Conservation (phyloP, 495 filamentous ascomycete species). For the Penicillium coprophilum region DNA sequence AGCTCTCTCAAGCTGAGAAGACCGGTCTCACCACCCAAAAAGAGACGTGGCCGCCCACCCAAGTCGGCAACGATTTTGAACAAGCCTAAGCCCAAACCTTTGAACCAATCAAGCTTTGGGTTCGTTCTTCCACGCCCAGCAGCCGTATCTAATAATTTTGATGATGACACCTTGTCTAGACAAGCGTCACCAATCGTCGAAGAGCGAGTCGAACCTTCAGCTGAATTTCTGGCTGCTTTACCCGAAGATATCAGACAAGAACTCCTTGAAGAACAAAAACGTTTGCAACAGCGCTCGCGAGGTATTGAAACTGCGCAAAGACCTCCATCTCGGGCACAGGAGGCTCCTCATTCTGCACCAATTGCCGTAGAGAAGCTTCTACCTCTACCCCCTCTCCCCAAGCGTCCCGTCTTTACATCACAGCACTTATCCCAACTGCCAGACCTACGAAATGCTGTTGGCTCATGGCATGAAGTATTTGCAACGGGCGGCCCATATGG, state of each 20-base stretch:
- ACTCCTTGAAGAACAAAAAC: slow-evolving; percentile 69
- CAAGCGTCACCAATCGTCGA: slow-evolving; percentile 24
- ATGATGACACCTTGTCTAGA: slow-evolving; percentile 12
- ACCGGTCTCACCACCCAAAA: slow-evolving; percentile 57
- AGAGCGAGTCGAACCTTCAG: slow-evolving; percentile 53
- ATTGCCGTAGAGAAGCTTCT: slow-evolving; percentile 36
- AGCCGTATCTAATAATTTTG: slow-evolving; percentile 12
- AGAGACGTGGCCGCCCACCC: slow-evolving; percentile 50
- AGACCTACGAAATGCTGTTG: slow-evolving; percentile 62
- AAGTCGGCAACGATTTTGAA: slow-evolving; percentile 36
- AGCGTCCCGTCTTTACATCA: slow-evolving; percentile 65
- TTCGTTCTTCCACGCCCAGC: slow-evolving; percentile 50
- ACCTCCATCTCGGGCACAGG: slow-evolving; percentile 22
- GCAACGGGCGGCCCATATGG: slow-evolving; percentile 66
- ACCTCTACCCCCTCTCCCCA: slow-evolving; percentile 50
- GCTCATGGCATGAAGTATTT: slow-evolving; percentile 67
- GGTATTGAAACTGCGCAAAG: slow-evolving; percentile 26
- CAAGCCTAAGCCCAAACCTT: slow-evolving; percentile 48
- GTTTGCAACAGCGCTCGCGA: slow-evolving; percentile 47
- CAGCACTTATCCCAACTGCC: slow-evolving; percentile 51
- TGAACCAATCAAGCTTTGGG: slow-evolving; percentile 69
- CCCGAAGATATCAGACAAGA: slow-evolving; percentile 78
- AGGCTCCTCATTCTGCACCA: background rate
- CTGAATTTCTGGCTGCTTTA: slow-evolving; percentile 74
- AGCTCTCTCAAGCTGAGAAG: slow-evolving; percentile 43